Base-by-base conservation (phyloP, 1,284 basidiomycete genomes). In the Microbotryomycetes sp. region DNA sequence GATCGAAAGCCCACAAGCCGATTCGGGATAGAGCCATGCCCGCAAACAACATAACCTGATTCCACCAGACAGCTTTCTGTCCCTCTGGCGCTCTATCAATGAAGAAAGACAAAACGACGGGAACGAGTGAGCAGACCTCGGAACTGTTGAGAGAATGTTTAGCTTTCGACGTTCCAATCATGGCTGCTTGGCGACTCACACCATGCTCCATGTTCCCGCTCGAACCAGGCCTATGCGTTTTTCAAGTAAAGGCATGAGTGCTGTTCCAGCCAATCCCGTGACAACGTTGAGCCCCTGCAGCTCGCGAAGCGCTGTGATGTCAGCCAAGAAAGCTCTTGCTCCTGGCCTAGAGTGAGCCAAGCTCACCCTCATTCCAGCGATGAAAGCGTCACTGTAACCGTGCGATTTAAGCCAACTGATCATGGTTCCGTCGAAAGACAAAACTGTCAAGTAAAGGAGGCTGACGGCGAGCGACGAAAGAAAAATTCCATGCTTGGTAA, bases 341-440 rank as follows among this genome's bases (percentile, higher is more conserved):
- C n/a, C n/a, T n/a, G n/a, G 30, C 12, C 7, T 28, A 53, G 16
- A 23, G 4, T 22, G 7, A 12, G 6, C 80, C 80, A 61, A 79
- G 80, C 2, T 80, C 64, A 3, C 81, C 4, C 82, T 75, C 80
- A 83, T 82, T 0, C 79, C 81, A 0, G 82, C 81, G 22, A 84
- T 76, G 68, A 83, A 81, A 0, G 80, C 75, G 64, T 84, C 81
- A 15, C 74, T 75, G 63, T 78, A 82, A 25, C 73, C 64, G 46
- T 77, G 75, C 0, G 76, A 76, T 65, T 82, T 81, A 23, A 81
- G 75, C 68, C 78, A 82, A 0, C 76, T 74, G 26, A 82, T 69
- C 79, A 82, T 79, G 0, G 76, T 80, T 6, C 81, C 81, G 64
- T 81, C 81, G 64, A 82, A 82, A 7, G 76, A 78, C 3, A 81